Evolutionary conservation across 2,329 filamentous ascomycete species (phyloP), one percentile per base, ranked within the genome.

Genomic region (Fusarium agapanthi): DNA sequence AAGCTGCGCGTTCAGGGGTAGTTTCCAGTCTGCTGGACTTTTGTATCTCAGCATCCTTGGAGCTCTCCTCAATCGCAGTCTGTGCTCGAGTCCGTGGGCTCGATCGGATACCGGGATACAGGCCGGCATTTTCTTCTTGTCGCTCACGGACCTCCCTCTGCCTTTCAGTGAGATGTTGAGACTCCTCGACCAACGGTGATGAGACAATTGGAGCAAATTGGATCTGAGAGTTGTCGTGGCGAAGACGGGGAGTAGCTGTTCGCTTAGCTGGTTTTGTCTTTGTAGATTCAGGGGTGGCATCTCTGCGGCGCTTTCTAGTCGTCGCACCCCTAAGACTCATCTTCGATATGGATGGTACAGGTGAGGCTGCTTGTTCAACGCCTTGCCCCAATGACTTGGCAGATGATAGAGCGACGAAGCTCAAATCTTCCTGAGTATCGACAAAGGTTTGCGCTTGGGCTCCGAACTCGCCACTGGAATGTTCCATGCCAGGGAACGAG

Each of bases 161-260:
- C 47, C 90, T 88, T 40, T 95, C 93, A 0, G 94, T 97, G 54
- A 97, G 83, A 24, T 91, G 82, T 75, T 96, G 94, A 1, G 92
- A 94, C 62, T 93, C 91, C 6, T 86, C 78, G 1, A 80, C 82
- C 20, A 83, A 81, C 9, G 86, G 82, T 7, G 87, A 80, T 0
- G 90, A 89, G 35, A 88, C 87, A 51, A 95, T 91, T 0, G 89
- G 83, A 6, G 91, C 89, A 76, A 96, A 96, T 47, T 93, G 87
- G 32, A 97, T 87, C 77, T 97, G 94, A 1, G 94, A 97, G 80
- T 97, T 88, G 69, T 97, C 89, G 75, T 97, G 94, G 38, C 92
- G 89, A 34, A 91, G 84, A 66, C 88, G 88, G 24, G 87, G 84
- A 51, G 86, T 88, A 30, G 65, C 77, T 7, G 69, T 78, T 30